Evolutionary conservation across 2,329 filamentous ascomycete genomes (phyloP), one percentile per base, ranked within the genome.

Genomic region (Scedosporium apiospermum): DNA sequence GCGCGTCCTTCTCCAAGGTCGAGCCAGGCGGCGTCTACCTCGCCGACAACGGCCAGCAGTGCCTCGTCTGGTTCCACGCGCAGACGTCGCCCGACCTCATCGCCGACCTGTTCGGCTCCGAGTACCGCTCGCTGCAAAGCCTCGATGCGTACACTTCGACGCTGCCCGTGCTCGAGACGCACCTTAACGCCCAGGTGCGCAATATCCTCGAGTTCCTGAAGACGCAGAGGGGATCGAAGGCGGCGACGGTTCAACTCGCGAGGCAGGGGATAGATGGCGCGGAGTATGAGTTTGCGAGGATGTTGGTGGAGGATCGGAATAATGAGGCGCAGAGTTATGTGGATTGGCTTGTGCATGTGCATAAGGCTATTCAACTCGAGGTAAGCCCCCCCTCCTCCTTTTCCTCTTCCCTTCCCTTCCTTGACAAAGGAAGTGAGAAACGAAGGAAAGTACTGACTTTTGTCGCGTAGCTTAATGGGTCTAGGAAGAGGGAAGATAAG

Each of bases 281-380:
- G 3, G 95, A 99, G 74, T 98, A 92, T 70, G 95, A 99, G 75
- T 99, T 98, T 78, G 95, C 95, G 6, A 82, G 93, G 61, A 80
- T 96, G 76, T 76, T 99, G 67, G 87, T 96, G 38, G 95, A 99
- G 76, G 95, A 99, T 72, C 85, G 95, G 67, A 98, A 98, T 74
- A 96, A 96, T 68, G 95, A 99, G 77, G 95, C 95, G 42, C 93
- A 96, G 77, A 96, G 90, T 72, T 99, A 98, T 75, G 95, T 98
- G 41, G 95, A 99, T 77, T 99, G 95, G 95, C 80, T 99, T 70
- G 95, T 99, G 63, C 90, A 96, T 75, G 83, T 98, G 65, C 95
- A 99, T 76, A 88, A 93, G 69, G 88, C 90, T 68, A 95, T 99
- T 66, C 93, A 96, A 72, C 80, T 96, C 66, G 95, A 99, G 83